Conservation (phyloP, 1,284 basidiomycete genomes). For the Wolfiporia cocos region DNA sequence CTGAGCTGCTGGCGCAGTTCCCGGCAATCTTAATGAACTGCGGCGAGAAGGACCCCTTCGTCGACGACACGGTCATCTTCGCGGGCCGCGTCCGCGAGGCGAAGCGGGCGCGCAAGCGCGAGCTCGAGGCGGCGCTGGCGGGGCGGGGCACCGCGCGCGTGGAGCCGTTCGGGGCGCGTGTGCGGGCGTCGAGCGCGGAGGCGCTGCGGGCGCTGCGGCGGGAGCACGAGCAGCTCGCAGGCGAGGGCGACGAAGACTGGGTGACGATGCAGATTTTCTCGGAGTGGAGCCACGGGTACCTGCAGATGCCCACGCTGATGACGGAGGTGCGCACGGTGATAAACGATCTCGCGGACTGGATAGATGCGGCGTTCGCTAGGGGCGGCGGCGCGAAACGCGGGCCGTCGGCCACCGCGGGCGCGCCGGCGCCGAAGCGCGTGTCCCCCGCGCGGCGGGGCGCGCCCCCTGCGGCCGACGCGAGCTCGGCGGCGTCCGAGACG, state of each 20-base stretch:
- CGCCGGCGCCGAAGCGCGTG: conserved; percentile 1
- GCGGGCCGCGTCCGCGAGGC: conserved; percentile 91
- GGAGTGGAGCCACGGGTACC: conserved; percentile 91
- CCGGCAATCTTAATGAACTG: conserved; percentile 91
- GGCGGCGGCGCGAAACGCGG: conserved; percentile 6
- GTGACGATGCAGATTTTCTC: conserved; percentile 89
- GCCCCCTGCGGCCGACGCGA: not conserved
- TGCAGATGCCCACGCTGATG: conserved; percentile 92
- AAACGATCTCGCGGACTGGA: conserved; percentile 91
- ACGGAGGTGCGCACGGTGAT: conserved; percentile 78
- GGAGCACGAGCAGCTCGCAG: conserved; percentile 53
- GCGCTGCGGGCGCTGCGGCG: conserved; percentile 38
- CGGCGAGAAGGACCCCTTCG: conserved; percentile 95
- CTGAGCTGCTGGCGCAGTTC: conserved; percentile 82
- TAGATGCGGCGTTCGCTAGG: conserved; percentile 68
- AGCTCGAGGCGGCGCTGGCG: conserved; percentile 50
- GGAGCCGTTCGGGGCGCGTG: conserved; percentile 45
- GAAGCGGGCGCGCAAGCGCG: conserved; percentile 73
- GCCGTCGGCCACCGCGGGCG: conserved; percentile 1
- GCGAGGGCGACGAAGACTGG: conserved; percentile 89
- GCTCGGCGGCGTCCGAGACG: conserved; percentile 25
- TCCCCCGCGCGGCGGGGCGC: not conserved
- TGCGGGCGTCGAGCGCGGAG: conserved; percentile 24
- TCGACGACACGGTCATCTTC: conserved; percentile 94
- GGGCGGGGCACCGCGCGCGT: conserved; percentile 55